A percentile compares a stretch with the other conserved stretches of the same genome.
Evolutionary conservation across 352 stramenopile species (phyloP).

Genomic region (Phytophthora constricta): DNA sequence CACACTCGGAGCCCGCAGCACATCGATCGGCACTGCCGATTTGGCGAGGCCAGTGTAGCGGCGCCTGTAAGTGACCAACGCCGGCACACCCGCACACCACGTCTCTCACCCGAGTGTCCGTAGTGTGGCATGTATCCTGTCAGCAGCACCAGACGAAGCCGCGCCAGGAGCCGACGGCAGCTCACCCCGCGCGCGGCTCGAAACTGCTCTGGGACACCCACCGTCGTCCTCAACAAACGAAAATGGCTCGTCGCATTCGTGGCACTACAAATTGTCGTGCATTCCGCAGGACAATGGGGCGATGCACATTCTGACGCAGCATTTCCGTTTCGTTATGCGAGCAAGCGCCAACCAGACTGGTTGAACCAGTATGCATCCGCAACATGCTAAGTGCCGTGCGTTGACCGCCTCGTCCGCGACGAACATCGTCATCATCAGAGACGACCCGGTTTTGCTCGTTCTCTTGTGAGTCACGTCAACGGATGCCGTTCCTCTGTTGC

Average conservation of each 20-base stretch:
- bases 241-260: not conserved
- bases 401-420: no score
- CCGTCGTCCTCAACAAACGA: no score
- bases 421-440: no score
- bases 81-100: not conserved
- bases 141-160: slow-evolving; percentile 12
- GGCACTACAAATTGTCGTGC: slow-evolving; percentile 9
- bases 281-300: no score
- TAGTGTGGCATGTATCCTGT: slow-evolving; percentile 35
- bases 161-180: not conserved
- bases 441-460: not conserved
- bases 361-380: no score
- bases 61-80: not conserved
- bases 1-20: no score
- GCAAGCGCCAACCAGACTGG: no score
- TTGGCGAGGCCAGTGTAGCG: not conserved
- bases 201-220: slow-evolving; percentile 29
- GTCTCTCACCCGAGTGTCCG: not conserved
- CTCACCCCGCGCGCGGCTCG: not conserved
- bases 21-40: not conserved
- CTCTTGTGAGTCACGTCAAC: not conserved
- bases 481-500: slow-evolving; percentile 20
- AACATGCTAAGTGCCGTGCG: no score
- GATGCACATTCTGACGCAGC: no score
- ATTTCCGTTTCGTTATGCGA: no score